Base-by-base conservation (phyloP, 163 green algal species). In the Prototheca wickerhamii region DNA sequence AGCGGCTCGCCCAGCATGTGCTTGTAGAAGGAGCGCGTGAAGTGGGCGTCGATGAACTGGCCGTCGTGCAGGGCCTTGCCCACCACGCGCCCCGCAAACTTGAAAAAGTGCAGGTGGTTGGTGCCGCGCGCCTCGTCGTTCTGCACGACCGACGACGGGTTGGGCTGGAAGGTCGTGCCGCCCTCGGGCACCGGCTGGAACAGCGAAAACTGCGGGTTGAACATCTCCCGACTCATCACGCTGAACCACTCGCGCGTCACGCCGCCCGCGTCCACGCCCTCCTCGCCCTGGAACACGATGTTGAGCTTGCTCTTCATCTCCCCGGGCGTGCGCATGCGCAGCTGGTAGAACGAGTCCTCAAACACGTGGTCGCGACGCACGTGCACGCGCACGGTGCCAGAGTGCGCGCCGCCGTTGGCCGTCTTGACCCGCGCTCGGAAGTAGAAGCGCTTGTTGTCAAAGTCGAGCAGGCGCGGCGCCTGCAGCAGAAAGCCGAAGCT, bases 1-100 rank as follows among this genome's bases (percentile, higher is more conserved):
- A 98, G 78, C n/a, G 82, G 80, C 61, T 79, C 66, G 10, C 87
- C 88, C 46, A 99, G 87, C 78, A 98, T 87, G 81, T 99, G 93
- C 84, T 98, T 98, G 84, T 98, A 98, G 82, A 98, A 97, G 58
- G 85, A 94, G 60, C 93, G 87, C 23, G 93, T 98, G 86, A 98
- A 98, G 83, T 98, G 89, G 29, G 86, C 91, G 68, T 97, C 90
- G 25, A 98, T 78, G 21, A 96, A 71, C 78, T 96, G 87, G 8
- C 87, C 89, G 70, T 98, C 93, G 56, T 92, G 82, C 76, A 98
- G 73, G 29, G 92, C 92, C 83, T 98, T 98, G 72, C 82, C 92
- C 31, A 98, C 84, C 32, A 98, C 76, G 5, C 91, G 73, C 5
- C 92, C 92, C 35, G 94, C 86, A 72, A 96, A 90, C 61, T 77